These are phyloP conservation scores for Polyporus tsugae DNA, from an alignment of 1,284 basidiomycete genomes.

Conservation along the genomic window DNA sequence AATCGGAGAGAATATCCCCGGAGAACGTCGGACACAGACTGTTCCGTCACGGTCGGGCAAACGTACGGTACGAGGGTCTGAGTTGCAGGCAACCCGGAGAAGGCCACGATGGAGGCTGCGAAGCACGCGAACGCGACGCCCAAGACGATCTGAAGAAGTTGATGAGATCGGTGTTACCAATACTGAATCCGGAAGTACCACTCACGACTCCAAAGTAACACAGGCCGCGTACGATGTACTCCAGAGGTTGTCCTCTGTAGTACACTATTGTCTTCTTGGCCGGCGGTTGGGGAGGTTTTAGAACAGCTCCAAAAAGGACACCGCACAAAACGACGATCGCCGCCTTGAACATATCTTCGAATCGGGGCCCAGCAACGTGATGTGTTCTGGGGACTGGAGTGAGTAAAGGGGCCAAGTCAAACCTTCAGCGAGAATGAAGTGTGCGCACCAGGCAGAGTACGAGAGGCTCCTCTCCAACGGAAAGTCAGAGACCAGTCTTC, in stretches of 20 bases:
- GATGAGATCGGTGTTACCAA: not conserved
- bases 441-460: no score
- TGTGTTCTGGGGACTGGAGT: no score
- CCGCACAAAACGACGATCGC: not conserved
- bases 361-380: no score
- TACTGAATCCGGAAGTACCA: not conserved
- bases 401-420: no score
- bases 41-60: constrained; percentile 10
- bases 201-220: constrained; percentile 13
- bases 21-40: not conserved
- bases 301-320: constrained; percentile 13
- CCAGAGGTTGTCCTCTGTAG: constrained; percentile 20
- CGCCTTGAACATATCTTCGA: constrained; percentile 9
- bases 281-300: constrained; percentile 11
- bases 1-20: constrained; percentile 24
- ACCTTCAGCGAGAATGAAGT: no score
- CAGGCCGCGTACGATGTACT: constrained; percentile 15
- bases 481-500: no score
- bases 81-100: not conserved
- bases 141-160: constrained; percentile 3
- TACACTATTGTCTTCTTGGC: not conserved
- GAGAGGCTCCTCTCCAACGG: no score
- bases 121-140: constrained; percentile 5
- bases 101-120: not conserved
- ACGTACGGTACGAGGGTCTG: constrained; percentile 6